A percentile compares a stretch with the other conserved stretches of the same genome.
Conservation (phyloP, 768 basidiomycete genomes). For the Strobilomyces dryophilus region DNA sequence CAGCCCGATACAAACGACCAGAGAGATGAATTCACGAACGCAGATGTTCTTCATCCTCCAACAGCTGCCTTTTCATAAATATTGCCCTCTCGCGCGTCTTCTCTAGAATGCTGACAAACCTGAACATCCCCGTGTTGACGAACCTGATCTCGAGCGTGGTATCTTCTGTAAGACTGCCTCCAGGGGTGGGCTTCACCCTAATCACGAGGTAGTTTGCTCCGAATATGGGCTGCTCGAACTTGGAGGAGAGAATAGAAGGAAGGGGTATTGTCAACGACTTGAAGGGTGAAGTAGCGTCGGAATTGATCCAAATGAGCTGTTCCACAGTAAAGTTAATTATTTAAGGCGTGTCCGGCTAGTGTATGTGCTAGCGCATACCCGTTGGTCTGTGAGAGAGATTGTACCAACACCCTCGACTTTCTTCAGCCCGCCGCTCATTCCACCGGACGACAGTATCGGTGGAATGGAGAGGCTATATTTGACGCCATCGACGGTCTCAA, state of each 20-base stretch:
- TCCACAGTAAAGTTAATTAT: conserved; percentile 5
- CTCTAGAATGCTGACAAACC: conserved; percentile 68
- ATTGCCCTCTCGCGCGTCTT: conserved; percentile 74
- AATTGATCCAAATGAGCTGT: conserved; percentile 62
- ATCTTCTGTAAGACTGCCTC: conserved; percentile 62
- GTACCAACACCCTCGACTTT: conserved; percentile 57
- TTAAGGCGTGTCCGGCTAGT: neutral
- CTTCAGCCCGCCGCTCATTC: conserved; percentile 51
- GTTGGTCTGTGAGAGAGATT: conserved; percentile 65
- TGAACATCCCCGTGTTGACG: conserved; percentile 64
- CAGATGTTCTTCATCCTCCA: conserved; percentile 32
- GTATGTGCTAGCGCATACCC: conserved; percentile 42
- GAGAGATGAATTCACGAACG: conserved; percentile 21
- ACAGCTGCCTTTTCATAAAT: conserved; percentile 62
- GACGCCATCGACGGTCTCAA: conserved; percentile 55
- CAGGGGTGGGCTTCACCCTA: conserved; percentile 61
- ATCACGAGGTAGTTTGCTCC: conserved; percentile 63
- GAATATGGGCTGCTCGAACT: conserved; percentile 74
- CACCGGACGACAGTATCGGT: conserved; percentile 42
- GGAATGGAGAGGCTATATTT: conserved; percentile 60
- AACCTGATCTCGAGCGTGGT: conserved; percentile 66
- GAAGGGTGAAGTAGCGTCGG: conserved; percentile 32
- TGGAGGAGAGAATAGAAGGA: conserved; percentile 59
- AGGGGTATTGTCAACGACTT: conserved; percentile 54
- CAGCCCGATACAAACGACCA: neutral